Conservation (phyloP, 78 protist genomes). For the Cyanophora paradoxa region DNA sequence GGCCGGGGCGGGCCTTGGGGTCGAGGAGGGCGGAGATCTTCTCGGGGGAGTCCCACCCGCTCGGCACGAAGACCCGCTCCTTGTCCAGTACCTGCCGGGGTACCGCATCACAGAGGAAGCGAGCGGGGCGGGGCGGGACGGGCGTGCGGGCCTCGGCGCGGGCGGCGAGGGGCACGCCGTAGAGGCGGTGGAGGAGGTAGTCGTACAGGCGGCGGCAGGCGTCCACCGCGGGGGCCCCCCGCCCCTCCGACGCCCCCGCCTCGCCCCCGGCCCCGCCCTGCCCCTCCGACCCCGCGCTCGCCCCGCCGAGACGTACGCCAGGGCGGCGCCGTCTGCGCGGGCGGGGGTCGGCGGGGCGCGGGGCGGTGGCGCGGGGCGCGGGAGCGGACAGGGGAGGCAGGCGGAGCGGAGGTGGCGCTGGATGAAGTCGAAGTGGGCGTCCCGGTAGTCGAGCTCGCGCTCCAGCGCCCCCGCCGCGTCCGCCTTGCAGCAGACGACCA, state of each 20-base stretch:
- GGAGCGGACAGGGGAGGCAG: too few relatives aligned
- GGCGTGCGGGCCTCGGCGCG: too few relatives aligned
- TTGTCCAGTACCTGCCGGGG: slow-evolving; percentile 53
- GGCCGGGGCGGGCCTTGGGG: too few relatives aligned
- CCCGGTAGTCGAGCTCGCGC: slow-evolving; percentile 47
- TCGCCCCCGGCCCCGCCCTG: too few relatives aligned
- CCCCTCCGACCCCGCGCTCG: too few relatives aligned
- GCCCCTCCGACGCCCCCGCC: too few relatives aligned
- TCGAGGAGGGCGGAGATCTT: too few relatives aligned
- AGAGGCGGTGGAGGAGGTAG: slow-evolving; percentile 42
- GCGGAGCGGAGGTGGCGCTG: slow-evolving; percentile 54
- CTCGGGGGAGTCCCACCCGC: slow-evolving; percentile 50
- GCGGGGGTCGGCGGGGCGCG: too few relatives aligned
- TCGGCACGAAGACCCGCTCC: slow-evolving; percentile 50
- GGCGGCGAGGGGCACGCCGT: slow-evolving; percentile 49
- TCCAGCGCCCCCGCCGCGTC: slow-evolving; percentile 45
- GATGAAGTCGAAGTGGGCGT: slow-evolving; percentile 52
- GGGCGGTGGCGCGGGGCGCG: too few relatives aligned
- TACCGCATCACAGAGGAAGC: too few relatives aligned
- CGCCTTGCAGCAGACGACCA: slow-evolving; percentile 49
- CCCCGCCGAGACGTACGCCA: slow-evolving; percentile 57
- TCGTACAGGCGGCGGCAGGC: slow-evolving; percentile 37
- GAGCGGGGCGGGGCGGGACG: too few relatives aligned
- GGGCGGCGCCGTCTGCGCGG: slow-evolving; percentile 52
- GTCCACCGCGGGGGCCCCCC: too few relatives aligned